Evolutionary conservation across 2,329 filamentous ascomycete species (phyloP), one percentile per base, ranked within the genome.

Genomic region (Magnaporthales sp.): DNA sequence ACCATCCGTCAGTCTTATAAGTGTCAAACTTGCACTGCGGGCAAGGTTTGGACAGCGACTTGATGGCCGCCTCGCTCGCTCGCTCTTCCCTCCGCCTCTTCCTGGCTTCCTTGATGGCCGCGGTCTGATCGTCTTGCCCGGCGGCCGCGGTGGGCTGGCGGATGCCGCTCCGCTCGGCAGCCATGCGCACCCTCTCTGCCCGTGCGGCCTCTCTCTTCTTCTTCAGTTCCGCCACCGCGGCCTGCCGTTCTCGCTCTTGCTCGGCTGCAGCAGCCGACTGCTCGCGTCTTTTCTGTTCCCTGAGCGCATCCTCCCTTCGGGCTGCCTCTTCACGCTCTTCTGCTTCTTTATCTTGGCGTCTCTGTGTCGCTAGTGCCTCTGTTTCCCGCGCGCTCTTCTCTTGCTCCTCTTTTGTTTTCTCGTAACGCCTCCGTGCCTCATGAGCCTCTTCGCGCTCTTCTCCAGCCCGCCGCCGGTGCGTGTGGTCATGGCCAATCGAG

Each of bases 1-100:
- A 81, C 79, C 80, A 81, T 62, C 80, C 79, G 0, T 69, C 66
- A 22, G 75, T 77, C 72, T 80, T 81, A 69, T 79, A 73, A 65
- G 80, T 81, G 1, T 75, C 73, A 68, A 73, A 74, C 3, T 70
- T 68, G 22, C 80, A 81, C 0, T 73, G 72, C 0, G 78, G 77
- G 51, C 80, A 81, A 0, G 74, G 75, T 66, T 77, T 80, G 13
- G 77, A 76, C 56, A 76, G 75, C 15, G 31, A 62, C 7, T 30
- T 70, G 4, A 81, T 68, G 3, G 70, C 74, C 9, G 30, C 67
- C 1, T 66, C 58, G 30, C 75, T 80, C 67, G 72, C 68, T 5
- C 74, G 70, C 38, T 81, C 54, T 22, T 58, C 4, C 54, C 24
- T 58, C n/a, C 54, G 54, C 78, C 68, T 51, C 62, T 24, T 63